These are phyloP conservation scores for Eucalyptus marginata DNA, from an alignment of 345 rosid genomes.

Conservation along the genomic window DNA sequence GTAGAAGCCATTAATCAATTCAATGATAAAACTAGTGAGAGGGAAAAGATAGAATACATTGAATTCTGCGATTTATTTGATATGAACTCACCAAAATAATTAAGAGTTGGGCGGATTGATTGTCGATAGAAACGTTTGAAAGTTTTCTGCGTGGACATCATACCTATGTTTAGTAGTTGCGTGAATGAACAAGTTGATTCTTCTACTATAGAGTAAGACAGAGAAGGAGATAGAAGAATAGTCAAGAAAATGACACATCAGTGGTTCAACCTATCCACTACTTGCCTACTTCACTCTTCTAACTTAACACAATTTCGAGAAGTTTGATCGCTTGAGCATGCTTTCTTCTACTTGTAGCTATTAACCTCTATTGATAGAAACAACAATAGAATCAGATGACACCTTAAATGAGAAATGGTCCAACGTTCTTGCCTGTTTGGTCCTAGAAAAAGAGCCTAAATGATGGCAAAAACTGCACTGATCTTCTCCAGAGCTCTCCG, in stretches of 20 bases:
- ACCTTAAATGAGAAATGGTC: neutral
- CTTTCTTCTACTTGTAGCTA: neutral
- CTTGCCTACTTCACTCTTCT: neutral
- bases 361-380: neutral
- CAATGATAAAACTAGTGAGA: neutral
- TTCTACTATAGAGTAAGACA: neutral
- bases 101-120: neutral
- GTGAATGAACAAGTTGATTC: neutral
- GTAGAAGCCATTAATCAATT: neutral
- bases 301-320: neutral
- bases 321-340: neutral
- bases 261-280: neutral
- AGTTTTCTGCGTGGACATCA: neutral
- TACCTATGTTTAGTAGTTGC: neutral
- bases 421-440: too few species aligned
- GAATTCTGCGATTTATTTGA: rapidly evolving
- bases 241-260: neutral
- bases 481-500: too few species aligned
- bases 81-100: neutral
- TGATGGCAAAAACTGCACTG: too few species aligned
- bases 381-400: neutral
- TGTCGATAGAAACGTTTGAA: neutral
- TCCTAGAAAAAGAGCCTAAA: too few species aligned
- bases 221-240: neutral
- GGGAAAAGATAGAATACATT: neutral